Base-by-base conservation (phyloP, 2,329 filamentous ascomycete genomes). In the Orbilia blumenaviensis region DNA sequence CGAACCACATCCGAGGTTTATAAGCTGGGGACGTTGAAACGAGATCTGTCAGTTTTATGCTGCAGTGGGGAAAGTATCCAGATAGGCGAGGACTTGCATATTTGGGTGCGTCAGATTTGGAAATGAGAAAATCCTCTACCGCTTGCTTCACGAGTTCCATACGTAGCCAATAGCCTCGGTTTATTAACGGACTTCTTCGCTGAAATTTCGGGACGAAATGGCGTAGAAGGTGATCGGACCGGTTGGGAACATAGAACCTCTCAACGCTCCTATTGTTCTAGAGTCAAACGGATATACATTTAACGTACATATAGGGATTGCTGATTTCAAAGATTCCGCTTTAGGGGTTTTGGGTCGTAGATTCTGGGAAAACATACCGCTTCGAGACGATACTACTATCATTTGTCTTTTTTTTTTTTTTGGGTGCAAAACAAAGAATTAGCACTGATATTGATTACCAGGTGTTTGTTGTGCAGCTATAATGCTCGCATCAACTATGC, bases 321-420 rank as follows among this genome's bases (percentile, higher is more conserved):
- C n/a, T n/a, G n/a, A n/a, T n/a, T n/a, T n/a, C n/a, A n/a, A n/a
- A n/a, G n/a, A n/a, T n/a, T n/a, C n/a, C n/a, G n/a, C n/a, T n/a
- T n/a, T n/a, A n/a, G n/a, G n/a, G n/a, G n/a, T 42, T 54, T 5
- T 18, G n/a, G 3, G 27, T 16, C 3, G 16, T 18, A n/a, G 10
- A 27, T 12, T 21, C 6, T 7, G 3, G 16, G 4, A 34, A 6
- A 21, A 46, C 60, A 3, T 9, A 80, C 64, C 93, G 86, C 82
- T 97, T 97, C 12, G 93, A 97, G 14, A 94, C 90, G 79, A 97
- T 97, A 81, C 92, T 96, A 83, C 92, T 94, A 81, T 90, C 94
- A 82, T 97, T 97, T 71, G 93, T 97, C 88, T 92, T 52, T n/a
- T n/a, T n/a, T n/a, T n/a, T n/a, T n/a, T n/a, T n/a, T n/a, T n/a